Evolutionary conservation across 768 basidiomycete species (phyloP).

Genomic region (Rhizopogon rudus): DNA sequence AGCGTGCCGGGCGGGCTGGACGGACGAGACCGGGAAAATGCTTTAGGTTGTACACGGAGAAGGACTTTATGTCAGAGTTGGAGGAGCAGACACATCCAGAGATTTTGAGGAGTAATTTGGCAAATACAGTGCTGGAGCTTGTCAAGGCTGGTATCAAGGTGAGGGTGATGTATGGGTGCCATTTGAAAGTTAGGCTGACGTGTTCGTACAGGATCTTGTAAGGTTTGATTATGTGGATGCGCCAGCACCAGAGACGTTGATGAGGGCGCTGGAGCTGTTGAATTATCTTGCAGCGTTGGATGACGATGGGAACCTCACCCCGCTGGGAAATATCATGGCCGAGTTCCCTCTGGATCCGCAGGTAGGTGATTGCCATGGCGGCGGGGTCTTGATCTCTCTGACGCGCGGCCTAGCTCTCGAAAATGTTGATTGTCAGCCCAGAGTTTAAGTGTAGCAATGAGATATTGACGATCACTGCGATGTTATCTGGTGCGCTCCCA

Average conservation of each 20-base stretch:
- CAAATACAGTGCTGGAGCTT: slow-evolving; percentile 89
- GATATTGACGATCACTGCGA: slow-evolving; percentile 90
- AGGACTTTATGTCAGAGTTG: slow-evolving; percentile 92
- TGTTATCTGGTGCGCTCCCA: slow-evolving; percentile 77
- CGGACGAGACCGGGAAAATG: slow-evolving; percentile 96
- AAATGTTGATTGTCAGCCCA: slow-evolving; percentile 90
- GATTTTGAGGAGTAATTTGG: slow-evolving; percentile 89
- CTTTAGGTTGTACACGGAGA: slow-evolving; percentile 94
- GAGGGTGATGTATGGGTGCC: slow-evolving; percentile 2
- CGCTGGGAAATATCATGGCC: slow-evolving; percentile 88
- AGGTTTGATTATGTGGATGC: slow-evolving; percentile 88
- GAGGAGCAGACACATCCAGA: slow-evolving; percentile 98
- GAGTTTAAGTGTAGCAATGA: slow-evolving; percentile 97
- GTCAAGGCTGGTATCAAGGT: slow-evolving; percentile 93
- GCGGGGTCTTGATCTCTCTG: neutral
- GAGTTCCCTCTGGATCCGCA: slow-evolving; percentile 99
- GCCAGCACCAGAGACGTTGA: slow-evolving; percentile 92
- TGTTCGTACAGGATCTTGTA: slow-evolving; percentile 58
- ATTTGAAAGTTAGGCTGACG: neutral
- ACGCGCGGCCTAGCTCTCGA: slow-evolving; percentile 52
- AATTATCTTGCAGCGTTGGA: slow-evolving; percentile 92
- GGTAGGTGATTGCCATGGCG: slow-evolving; percentile 34
- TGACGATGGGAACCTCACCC: slow-evolving; percentile 88
- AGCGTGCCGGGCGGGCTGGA: slow-evolving; percentile 94
- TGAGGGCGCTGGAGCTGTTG: slow-evolving; percentile 92